These are phyloP conservation scores for Ehretia macrophylla DNA, from an alignment of 257 asterid genomes.

Conservation along the genomic window DNA sequence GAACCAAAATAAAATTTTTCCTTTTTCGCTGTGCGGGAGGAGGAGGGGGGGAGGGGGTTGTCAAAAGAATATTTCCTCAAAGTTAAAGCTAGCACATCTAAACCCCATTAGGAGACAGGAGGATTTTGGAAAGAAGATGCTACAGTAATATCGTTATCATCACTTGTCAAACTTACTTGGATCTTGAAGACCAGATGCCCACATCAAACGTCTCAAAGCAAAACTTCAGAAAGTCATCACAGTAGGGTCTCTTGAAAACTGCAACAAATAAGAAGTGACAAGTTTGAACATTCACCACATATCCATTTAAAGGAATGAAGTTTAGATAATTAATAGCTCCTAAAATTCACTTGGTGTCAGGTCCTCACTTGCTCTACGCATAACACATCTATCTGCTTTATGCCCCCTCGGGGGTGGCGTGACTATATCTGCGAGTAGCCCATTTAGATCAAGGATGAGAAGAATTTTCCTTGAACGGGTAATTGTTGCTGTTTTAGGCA, in stretches of 20 bases:
- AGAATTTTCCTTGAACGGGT: slow-evolving; percentile 51
- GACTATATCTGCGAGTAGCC: slow-evolving; percentile 75
- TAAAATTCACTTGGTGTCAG: background rate
- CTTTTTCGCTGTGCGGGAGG: too few species aligned
- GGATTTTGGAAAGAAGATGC: slow-evolving; percentile 10
- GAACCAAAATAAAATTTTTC: too few species aligned
- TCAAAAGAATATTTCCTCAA: background rate
- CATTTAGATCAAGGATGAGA: slow-evolving; percentile 87
- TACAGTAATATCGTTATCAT: background rate
- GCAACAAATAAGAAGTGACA: slow-evolving; percentile 23
- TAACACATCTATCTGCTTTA: slow-evolving; percentile 39
- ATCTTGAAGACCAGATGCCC: slow-evolving; percentile 87
- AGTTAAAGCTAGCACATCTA: background rate
- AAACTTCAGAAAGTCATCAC: slow-evolving; percentile 71
- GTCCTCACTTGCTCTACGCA: slow-evolving; percentile 72
- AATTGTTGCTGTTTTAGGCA: slow-evolving; percentile 14
- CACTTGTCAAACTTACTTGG: slow-evolving; percentile 45
- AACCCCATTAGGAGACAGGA: slow-evolving; percentile 4
- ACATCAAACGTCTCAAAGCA: slow-evolving; percentile 80
- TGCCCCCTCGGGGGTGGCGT: slow-evolving; percentile 61
- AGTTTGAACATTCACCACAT: slow-evolving; percentile 8
- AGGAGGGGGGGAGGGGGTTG: too few species aligned
- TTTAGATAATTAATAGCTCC: background rate
- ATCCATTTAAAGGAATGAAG: background rate
- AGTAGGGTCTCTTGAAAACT: slow-evolving; percentile 87